Conservation (phyloP, 176 grass and related monocot species). For the Luzula sylvatica region DNA sequence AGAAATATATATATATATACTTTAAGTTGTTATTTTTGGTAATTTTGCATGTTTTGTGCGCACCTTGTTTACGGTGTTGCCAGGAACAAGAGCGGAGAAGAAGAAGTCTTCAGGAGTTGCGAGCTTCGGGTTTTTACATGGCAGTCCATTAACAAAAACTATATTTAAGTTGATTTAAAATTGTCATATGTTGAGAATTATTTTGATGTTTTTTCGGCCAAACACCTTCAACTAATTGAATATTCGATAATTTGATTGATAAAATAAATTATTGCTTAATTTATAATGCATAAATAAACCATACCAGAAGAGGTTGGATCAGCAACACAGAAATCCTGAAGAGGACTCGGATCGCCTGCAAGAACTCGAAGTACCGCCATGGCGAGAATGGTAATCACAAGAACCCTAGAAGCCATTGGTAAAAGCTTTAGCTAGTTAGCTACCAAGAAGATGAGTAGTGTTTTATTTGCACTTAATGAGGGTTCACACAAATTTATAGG, state of each 20-base stretch:
- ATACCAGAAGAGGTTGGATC: conserved; percentile 5
- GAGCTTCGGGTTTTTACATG: conserved; percentile 16
- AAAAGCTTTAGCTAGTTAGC: not conserved
- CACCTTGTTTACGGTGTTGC: conserved; percentile 25
- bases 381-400: conserved; percentile 13
- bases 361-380: not conserved
- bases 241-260: not conserved
- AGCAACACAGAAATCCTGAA: conserved; percentile 30
- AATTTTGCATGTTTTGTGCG: not conserved
- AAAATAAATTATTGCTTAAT: not conserved
- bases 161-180: not conserved
- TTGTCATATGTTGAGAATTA: too few species aligned
- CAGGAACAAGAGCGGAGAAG: conserved; percentile 21
- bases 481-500: too few species aligned
- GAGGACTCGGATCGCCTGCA: conserved; percentile 20
- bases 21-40: too few species aligned
- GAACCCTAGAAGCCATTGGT: conserved; percentile 13
- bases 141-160: conserved; percentile 28
- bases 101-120: conserved; percentile 26
- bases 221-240: not conserved
- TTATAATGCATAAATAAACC: not conserved
- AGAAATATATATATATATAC: too few species aligned
- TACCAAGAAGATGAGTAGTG: too few species aligned
- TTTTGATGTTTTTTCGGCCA: not conserved
- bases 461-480: too few species aligned